Conservation (phyloP, 2,329 filamentous ascomycete genomes). For the Aspergillus fumigatiaffinis region DNA sequence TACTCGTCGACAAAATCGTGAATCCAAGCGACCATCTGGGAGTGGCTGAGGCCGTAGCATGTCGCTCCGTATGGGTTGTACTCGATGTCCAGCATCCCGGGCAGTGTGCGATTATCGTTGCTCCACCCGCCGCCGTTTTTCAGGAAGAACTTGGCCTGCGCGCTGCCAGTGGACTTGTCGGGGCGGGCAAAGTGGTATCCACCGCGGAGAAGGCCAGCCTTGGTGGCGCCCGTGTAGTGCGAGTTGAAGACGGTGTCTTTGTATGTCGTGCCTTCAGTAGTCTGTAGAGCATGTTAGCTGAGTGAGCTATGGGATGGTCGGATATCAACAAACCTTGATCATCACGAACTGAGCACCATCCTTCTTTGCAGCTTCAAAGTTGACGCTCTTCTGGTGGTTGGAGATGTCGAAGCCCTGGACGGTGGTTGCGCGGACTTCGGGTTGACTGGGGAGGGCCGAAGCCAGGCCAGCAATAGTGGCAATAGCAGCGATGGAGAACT, state of each 20-base stretch:
- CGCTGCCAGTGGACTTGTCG: slow-evolving; percentile 39
- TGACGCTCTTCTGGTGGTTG: slow-evolving; percentile 8
- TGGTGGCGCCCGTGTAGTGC: slow-evolving; percentile 50
- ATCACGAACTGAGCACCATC: slow-evolving; percentile 10
- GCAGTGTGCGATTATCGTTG: slow-evolving; percentile 51
- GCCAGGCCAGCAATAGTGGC: slow-evolving; percentile 1
- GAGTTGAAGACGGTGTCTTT: slow-evolving; percentile 43
- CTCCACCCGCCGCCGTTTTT: slow-evolving; percentile 52
- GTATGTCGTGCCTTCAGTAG: slow-evolving; percentile 49
- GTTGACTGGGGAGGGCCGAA: neutral
- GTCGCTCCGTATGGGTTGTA: slow-evolving; percentile 32
- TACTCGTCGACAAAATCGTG: slow-evolving; percentile 51
- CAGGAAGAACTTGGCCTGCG: slow-evolving; percentile 51
- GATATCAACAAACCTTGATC: slow-evolving; percentile 1
- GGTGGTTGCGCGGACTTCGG: neutral
- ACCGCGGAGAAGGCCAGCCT: slow-evolving; percentile 51
- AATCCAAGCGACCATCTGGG: slow-evolving; percentile 51
- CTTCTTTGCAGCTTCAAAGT: slow-evolving; percentile 8
- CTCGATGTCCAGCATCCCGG: slow-evolving; percentile 56
- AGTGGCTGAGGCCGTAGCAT: slow-evolving; percentile 45
- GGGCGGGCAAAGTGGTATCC: slow-evolving; percentile 55
- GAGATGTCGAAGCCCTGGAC: slow-evolving; percentile 13
- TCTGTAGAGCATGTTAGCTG: slow-evolving; percentile 30
- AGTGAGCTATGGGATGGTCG: neutral
- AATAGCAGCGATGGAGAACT: neutral